phyloP scores from a whole-genome alignment of 108 stramenopile species.

The Cylindrotheca closterium region DNA sequence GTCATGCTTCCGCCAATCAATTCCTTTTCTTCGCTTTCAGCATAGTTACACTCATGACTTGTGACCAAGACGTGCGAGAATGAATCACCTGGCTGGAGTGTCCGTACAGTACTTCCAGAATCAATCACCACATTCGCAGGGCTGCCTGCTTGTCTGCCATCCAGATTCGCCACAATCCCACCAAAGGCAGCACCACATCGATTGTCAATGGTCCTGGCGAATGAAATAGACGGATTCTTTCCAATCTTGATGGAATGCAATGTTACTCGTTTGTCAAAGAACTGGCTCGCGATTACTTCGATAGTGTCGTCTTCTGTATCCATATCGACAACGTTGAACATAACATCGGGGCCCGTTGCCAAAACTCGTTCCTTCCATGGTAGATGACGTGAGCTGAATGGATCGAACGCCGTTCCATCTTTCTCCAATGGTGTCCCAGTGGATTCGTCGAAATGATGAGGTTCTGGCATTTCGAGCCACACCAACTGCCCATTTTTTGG shows the following conservation, averaged over 20 bases:
- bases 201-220: conserved; percentile 76
- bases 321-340: conserved; percentile 93
- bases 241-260: conserved; percentile 81
- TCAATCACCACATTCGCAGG: conserved; percentile 50
- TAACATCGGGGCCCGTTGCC: conserved; percentile 93
- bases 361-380: conserved; percentile 87
- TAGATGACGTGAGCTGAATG: conserved; percentile 61
- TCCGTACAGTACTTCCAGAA: conserved; percentile 71
- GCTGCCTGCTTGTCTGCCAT: conserved; percentile 21
- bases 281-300: conserved; percentile 91
- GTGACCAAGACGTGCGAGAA: conserved; percentile 81
- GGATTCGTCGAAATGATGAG: conserved; percentile 52
- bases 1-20: background rate
- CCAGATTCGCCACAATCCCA: conserved; percentile 82
- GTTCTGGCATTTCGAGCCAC: conserved; percentile 83
- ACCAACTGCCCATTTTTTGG: conserved; percentile 69
- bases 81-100: conserved; percentile 49
- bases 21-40: conserved; percentile 15
- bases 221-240: conserved; percentile 50
- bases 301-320: conserved; percentile 83
- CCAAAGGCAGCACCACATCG: conserved; percentile 89
- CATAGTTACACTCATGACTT: conserved; percentile 76
- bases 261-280: conserved; percentile 79
- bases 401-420: conserved; percentile 84
- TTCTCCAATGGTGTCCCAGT: conserved; percentile 76